These are phyloP conservation scores for Rhodotorula sp. DNA, from an alignment of 1,284 basidiomycete genomes.

Conservation along the genomic window DNA sequence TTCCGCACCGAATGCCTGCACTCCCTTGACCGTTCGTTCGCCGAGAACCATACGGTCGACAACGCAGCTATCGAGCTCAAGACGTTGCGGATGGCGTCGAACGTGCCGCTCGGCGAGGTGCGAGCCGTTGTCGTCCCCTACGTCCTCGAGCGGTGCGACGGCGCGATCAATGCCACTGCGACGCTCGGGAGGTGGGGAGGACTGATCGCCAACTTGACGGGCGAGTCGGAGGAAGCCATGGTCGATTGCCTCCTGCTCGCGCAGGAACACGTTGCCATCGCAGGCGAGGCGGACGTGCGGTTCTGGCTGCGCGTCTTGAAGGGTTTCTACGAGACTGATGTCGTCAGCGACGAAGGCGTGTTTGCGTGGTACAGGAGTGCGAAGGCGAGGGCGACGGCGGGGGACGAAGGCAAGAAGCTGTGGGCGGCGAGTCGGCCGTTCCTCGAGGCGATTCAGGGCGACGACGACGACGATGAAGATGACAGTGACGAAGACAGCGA, in stretches of 20 bases:
- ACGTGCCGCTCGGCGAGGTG: slow-evolving; percentile 74
- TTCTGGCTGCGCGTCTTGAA: slow-evolving; percentile 51
- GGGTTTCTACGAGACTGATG: slow-evolving; percentile 52
- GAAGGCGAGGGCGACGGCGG: slow-evolving; percentile 40
- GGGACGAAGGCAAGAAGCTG: slow-evolving; percentile 47
- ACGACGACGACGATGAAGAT: slow-evolving; percentile 48
- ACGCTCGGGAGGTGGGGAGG: slow-evolving; percentile 50
- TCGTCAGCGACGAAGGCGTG: slow-evolving; percentile 52
- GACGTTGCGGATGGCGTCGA: slow-evolving; percentile 89
- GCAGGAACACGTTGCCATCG: slow-evolving; percentile 46
- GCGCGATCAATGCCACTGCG: slow-evolving; percentile 28
- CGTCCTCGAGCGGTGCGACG: slow-evolving; percentile 63
- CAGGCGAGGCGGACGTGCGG: slow-evolving; percentile 28
- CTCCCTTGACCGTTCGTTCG: slow-evolving; percentile 82
- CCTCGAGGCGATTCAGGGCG: slow-evolving; percentile 50
- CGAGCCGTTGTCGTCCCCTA: slow-evolving; percentile 72
- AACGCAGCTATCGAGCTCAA: slow-evolving; percentile 90
- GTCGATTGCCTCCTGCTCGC: slow-evolving; percentile 45
- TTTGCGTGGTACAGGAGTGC: slow-evolving; percentile 50
- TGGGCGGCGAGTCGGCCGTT: slow-evolving; percentile 50
- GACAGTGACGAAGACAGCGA: slow-evolving; percentile 42
- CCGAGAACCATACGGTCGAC: slow-evolving; percentile 84
- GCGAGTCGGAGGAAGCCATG: slow-evolving; percentile 49
- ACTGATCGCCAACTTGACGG: slow-evolving; percentile 48
- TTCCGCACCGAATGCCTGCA: slow-evolving; percentile 73